Evolutionary conservation across 2,329 filamentous ascomycete species (phyloP).

Genomic region (Periconia sp.): DNA sequence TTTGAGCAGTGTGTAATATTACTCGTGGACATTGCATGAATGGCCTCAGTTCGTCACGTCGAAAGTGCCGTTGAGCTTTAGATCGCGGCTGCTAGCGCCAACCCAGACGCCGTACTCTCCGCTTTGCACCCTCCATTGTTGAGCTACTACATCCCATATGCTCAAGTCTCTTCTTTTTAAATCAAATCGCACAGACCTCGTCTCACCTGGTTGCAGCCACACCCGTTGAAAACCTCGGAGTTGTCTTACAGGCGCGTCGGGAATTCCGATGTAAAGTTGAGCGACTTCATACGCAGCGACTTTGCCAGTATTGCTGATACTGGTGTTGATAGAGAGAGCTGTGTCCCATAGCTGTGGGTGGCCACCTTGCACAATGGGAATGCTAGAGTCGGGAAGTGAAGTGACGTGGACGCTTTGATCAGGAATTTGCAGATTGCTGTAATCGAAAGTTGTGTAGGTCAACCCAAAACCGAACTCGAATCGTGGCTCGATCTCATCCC

Average conservation of each 20-base stretch:
- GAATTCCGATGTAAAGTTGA: slow-evolving; percentile 67
- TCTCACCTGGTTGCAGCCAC: slow-evolving; percentile 67
- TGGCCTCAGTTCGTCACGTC: not conserved
- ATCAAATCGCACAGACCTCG: slow-evolving; percentile 63
- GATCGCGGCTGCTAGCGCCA: slow-evolving; percentile 27
- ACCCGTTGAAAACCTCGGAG: slow-evolving; percentile 81
- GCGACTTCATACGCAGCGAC: slow-evolving; percentile 68
- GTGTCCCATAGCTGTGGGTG: slow-evolving; percentile 63
- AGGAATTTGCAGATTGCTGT: slow-evolving; percentile 63
- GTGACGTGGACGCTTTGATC: slow-evolving; percentile 47
- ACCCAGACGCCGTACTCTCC: slow-evolving; percentile 17
- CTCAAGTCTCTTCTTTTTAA: slow-evolving; percentile 78
- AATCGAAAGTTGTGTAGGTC: slow-evolving; percentile 72
- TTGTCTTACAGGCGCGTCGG: slow-evolving; percentile 63
- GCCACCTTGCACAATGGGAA: slow-evolving; percentile 32
- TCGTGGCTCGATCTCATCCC: slow-evolving; percentile 62
- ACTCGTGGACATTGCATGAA: no score
- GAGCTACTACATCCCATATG: slow-evolving; percentile 74
- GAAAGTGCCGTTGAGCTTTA: slow-evolving; percentile 12
- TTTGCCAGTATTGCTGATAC: slow-evolving; percentile 69
- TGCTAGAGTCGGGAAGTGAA: slow-evolving; percentile 54
- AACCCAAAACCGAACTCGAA: slow-evolving; percentile 82
- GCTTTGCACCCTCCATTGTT: slow-evolving; percentile 71
- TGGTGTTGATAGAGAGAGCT: slow-evolving; percentile 65
- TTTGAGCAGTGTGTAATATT: no score